Evolutionary conservation across 1,284 basidiomycete genomes (phyloP).

Genomic region (Tilletia caries): DNA sequence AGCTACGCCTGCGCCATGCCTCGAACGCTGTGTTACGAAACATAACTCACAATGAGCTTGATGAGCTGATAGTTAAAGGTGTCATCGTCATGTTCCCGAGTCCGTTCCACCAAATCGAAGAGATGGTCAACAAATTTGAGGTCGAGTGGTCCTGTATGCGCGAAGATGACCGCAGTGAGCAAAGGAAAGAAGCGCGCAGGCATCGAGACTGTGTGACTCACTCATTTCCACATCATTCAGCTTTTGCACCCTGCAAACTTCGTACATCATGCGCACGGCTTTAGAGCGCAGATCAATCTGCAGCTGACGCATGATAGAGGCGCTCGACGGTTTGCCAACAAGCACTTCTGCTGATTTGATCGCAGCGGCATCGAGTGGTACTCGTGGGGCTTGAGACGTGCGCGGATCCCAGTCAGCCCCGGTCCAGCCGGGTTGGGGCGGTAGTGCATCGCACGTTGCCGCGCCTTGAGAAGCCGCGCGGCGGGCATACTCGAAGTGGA

Average conservation of each 20-base stretch:
- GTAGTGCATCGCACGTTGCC: not conserved
- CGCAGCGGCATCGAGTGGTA: not conserved
- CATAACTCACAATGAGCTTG: conserved; percentile 71
- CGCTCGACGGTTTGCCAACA: not conserved
- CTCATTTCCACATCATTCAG: conserved; percentile 35
- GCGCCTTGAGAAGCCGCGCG: not conserved
- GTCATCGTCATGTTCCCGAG: conserved; percentile 81
- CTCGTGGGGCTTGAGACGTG: not conserved
- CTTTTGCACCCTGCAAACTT: conserved; percentile 44
- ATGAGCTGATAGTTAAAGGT: conserved; percentile 89
- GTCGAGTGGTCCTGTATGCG: conserved; percentile 56
- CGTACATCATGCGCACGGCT: conserved; percentile 55
- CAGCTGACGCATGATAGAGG: conserved; percentile 13
- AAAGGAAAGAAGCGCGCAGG: not conserved
- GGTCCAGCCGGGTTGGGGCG: not conserved
- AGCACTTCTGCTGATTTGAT: not conserved
- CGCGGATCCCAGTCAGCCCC: not conserved
- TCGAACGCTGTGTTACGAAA: too few species aligned
- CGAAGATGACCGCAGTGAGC: not conserved
- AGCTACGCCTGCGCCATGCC: too few species aligned
- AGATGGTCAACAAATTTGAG: conserved; percentile 82
- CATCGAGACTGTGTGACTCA: conserved; percentile 10
- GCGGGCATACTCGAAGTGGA: conserved; percentile 14
- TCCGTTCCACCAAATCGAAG: conserved; percentile 90
- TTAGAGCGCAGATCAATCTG: conserved; percentile 41